A percentile compares a stretch with the other conserved stretches of the same genome.
Evolutionary conservation across 805 yeast genomes (phyloP).

Genomic region (Cyberlindnera nakhonratchasimensis): DNA sequence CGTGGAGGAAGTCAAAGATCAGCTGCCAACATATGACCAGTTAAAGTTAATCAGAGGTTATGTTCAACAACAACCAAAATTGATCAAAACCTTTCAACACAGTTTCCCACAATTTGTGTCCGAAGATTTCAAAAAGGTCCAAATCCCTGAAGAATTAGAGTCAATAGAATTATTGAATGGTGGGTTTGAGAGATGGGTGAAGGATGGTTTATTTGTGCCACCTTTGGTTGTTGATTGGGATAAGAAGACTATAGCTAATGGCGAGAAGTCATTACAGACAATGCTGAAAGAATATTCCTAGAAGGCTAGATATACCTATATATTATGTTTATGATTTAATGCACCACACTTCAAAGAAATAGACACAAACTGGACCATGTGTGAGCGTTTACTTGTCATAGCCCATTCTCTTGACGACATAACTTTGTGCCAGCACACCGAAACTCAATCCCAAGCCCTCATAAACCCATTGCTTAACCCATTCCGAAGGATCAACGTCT

Average conservation of each 20-base stretch:
- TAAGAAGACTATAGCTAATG: constrained; percentile 49
- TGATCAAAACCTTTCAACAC: constrained; percentile 15
- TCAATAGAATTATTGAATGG: constrained; percentile 8
- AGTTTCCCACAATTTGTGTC: constrained; percentile 24
- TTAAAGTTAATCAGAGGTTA: constrained; percentile 21
- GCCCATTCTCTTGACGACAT: constrained; percentile 83
- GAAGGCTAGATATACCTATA: background rate
- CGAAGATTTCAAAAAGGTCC: constrained; percentile 9
- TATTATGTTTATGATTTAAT: background rate
- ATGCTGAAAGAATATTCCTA: constrained; percentile 18
- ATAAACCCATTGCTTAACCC: constrained; percentile 78
- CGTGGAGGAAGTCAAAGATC: constrained; percentile 13
- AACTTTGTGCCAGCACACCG: constrained; percentile 87
- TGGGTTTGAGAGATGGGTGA: constrained; percentile 13
- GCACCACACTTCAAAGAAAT: background rate
- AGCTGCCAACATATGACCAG: constrained; percentile 28
- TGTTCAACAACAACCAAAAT: constrained; percentile 8
- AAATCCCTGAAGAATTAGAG: constrained; percentile 9
- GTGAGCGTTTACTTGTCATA: constrained; percentile 22
- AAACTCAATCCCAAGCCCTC: constrained; percentile 75
- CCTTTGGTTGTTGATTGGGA: constrained; percentile 66
- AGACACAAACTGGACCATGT: background rate
- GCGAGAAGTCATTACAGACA: constrained; percentile 34
- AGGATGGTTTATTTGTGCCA: constrained; percentile 32
- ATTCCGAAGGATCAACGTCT: constrained; percentile 71